Conservation (phyloP, 106 monocot species). For the Allium cepa region DNA sequence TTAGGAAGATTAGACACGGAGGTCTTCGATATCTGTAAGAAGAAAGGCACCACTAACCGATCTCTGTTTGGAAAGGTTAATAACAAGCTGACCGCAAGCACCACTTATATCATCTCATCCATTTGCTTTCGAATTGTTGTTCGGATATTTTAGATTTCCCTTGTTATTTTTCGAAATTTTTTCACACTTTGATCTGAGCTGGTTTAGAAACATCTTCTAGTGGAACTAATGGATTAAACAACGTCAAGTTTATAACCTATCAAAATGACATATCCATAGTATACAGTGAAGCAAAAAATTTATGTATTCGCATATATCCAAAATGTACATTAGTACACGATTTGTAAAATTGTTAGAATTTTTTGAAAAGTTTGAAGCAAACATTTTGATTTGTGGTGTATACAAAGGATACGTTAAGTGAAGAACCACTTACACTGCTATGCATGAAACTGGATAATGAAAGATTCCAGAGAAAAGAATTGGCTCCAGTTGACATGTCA, state of each 20-base stretch:
- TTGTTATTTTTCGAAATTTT: constrained; percentile 72
- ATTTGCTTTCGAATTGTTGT: constrained; percentile 81
- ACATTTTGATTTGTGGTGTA: too few species aligned
- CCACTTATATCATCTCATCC: constrained; percentile 98
- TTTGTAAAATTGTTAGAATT: too few species aligned
- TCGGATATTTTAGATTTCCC: constrained; percentile 68
- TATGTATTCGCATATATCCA: too few species aligned
- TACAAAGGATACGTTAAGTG: too few species aligned
- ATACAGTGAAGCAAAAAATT: too few species aligned
- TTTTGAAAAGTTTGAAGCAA: too few species aligned
- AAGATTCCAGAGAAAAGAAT: too few species aligned
- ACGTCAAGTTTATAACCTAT: constrained; percentile 97
- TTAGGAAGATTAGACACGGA: constrained; percentile 23
- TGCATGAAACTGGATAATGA: too few species aligned
- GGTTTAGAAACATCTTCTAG: constrained; percentile 41
- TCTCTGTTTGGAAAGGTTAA: constrained; percentile 58
- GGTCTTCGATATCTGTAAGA: constrained; percentile 82
- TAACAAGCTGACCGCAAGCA: constrained; percentile 93
- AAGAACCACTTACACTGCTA: too few species aligned
- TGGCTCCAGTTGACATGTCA: too few species aligned
- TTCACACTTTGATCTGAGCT: constrained; percentile 51
- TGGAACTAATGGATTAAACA: constrained; percentile 66
- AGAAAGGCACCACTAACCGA: constrained; percentile 36
- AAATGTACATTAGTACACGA: too few species aligned
- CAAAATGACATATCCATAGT: background rate